phyloP scores from a whole-genome alignment of 495 filamentous ascomycete species.

The Cudoniella acicularis region DNA sequence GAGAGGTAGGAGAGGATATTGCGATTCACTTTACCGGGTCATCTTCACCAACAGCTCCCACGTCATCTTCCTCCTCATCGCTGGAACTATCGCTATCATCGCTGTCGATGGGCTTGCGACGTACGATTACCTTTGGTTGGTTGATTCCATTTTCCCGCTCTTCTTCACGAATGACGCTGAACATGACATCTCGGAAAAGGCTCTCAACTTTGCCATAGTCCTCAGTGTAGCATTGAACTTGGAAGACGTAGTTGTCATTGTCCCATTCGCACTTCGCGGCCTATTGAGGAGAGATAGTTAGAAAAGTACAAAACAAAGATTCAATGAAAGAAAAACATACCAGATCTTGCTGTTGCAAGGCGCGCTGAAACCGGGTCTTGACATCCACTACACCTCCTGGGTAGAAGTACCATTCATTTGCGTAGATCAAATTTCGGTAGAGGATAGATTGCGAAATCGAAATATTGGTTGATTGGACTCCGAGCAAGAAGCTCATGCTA shows the following conservation, averaged over 20 bases:
- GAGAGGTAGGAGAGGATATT: not conserved
- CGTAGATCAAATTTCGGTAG: slow-evolving; percentile 24
- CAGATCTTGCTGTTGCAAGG: not conserved
- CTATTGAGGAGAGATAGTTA: slow-evolving; percentile 20
- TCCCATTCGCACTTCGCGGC: slow-evolving; percentile 29
- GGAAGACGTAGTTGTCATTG: slow-evolving; percentile 23
- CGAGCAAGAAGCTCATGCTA: no score
- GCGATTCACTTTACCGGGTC: slow-evolving; percentile 1
- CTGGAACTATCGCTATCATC: not conserved
- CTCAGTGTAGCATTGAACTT: slow-evolving; percentile 28
- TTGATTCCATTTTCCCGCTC: slow-evolving; percentile 1
- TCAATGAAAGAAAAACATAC: slow-evolving; percentile 21
- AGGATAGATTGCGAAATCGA: not conserved
- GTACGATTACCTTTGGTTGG: not conserved
- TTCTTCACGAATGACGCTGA: slow-evolving; percentile 5
- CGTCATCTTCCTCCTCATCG: not conserved
- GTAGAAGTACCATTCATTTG: slow-evolving; percentile 30
- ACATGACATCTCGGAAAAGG: not conserved
- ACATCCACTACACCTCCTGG: slow-evolving; percentile 25
- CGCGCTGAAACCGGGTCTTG: not conserved
- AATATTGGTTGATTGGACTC: not conserved
- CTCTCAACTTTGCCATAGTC: slow-evolving; percentile 21
- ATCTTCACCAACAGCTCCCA: not conserved
- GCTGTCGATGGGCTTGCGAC: not conserved
- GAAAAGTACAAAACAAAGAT: no score